phyloP scores from a whole-genome alignment of 148 eudicot species.

The Polygonum maritimum region DNA sequence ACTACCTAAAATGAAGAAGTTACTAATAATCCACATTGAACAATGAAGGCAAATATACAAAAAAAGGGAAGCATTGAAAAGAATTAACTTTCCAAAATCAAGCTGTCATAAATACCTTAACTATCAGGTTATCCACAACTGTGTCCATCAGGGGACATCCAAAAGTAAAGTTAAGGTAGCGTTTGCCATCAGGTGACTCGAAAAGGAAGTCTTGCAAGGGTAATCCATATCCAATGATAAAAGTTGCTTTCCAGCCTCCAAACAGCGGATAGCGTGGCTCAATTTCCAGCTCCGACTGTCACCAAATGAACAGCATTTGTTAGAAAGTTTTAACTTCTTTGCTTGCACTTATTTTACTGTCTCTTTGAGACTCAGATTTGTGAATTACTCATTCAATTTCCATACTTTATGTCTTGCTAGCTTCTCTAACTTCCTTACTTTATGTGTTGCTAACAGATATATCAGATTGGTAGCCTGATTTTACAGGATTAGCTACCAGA shows the following conservation, averaged over 20 bases:
- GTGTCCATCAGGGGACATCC: slow-evolving; percentile 77
- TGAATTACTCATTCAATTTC: not conserved
- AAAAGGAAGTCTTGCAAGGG: slow-evolving; percentile 87
- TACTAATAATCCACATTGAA: not conserved
- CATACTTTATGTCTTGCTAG: not conserved
- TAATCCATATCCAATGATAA: slow-evolving; percentile 79
- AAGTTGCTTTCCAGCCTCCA: slow-evolving; percentile 97
- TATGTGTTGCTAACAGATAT: not conserved
- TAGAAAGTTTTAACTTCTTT: not conserved
- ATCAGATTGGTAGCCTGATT: not conserved
- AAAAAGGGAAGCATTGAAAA: not conserved
- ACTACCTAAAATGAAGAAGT: slow-evolving; percentile 45
- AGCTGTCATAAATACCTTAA: slow-evolving; percentile 39
- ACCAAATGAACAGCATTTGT: not conserved
- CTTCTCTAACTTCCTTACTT: not conserved
- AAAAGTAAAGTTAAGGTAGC: slow-evolving; percentile 77
- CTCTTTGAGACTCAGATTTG: not conserved
- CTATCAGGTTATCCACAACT: slow-evolving; percentile 68
- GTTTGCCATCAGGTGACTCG: slow-evolving; percentile 68
- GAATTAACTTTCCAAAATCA: not conserved
- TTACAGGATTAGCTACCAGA: not conserved
- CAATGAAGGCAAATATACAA: not conserved
- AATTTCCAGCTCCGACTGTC: slow-evolving; percentile 84
- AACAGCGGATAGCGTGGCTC: slow-evolving; percentile 95
- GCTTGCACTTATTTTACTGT: not conserved